Percentiles rank a stretch among this genome's conserved stretches.
Conservation (phyloP, 2,329 filamentous ascomycete genomes). For the Epichloe scottii region DNA sequence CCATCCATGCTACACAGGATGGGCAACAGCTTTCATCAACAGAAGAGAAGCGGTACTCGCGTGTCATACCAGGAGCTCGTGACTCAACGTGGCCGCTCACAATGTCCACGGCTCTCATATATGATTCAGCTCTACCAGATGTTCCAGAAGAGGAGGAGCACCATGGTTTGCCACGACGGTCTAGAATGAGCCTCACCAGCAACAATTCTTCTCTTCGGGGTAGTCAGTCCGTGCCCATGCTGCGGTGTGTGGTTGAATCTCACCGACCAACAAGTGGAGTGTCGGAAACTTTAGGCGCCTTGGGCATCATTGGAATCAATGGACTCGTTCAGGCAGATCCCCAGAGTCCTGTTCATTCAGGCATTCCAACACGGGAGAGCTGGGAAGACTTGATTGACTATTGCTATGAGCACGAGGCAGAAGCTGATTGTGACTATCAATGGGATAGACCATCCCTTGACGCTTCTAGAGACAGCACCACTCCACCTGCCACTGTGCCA, state of each 20-base stretch:
- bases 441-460: conserved; percentile 49
- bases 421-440: conserved; percentile 53
- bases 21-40: not conserved
- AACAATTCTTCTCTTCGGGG: conserved; percentile 39
- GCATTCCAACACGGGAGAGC: conserved; percentile 25
- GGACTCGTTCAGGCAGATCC: not conserved
- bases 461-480: conserved; percentile 12
- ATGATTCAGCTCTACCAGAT: conserved; percentile 38
- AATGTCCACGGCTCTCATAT: conserved; percentile 15
- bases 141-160: conserved; percentile 53
- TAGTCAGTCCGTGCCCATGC: conserved; percentile 42
- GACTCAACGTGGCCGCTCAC: conserved; percentile 30
- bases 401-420: conserved; percentile 56
- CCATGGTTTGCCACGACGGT: conserved; percentile 22
- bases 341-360: conserved; percentile 15
- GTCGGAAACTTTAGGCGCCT: conserved; percentile 38
- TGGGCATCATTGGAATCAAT: conserved; percentile 24
- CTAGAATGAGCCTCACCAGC: conserved; percentile 33
- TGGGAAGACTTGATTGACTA: conserved; percentile 63
- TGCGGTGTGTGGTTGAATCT: conserved; percentile 30
- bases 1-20: not conserved
- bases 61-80: conserved; percentile 30
- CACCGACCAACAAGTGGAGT: conserved; percentile 34
- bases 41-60: conserved; percentile 17
- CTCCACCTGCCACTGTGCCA: conserved; percentile 13